A percentile compares a stretch with the other conserved stretches of the same genome.
Conservation (phyloP, 169 alveolate species). For the Theileria equi region DNA sequence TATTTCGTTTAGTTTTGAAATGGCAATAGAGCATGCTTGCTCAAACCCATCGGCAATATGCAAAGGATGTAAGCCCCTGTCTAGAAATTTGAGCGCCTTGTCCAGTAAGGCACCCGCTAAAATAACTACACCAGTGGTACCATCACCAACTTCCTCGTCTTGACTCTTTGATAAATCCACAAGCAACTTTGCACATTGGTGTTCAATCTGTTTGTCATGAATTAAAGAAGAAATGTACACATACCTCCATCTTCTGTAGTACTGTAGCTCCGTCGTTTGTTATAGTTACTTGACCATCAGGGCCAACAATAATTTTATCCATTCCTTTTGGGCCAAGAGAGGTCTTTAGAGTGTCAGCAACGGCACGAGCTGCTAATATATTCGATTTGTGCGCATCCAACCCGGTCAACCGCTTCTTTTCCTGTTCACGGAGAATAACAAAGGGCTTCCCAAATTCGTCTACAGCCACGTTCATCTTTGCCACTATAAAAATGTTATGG, state of each 20-base stretch:
- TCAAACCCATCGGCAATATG: slow-evolving; percentile 98
- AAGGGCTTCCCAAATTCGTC: slow-evolving; percentile 99
- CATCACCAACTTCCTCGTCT: slow-evolving; percentile 99
- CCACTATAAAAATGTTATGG: background rate
- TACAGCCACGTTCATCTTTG: slow-evolving; percentile 87
- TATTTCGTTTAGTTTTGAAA: slow-evolving; percentile 85
- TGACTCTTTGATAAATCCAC: slow-evolving; percentile 97
- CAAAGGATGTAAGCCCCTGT: slow-evolving; percentile 97
- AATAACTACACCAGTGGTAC: slow-evolving; percentile 99
- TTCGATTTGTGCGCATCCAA: slow-evolving; percentile 96
- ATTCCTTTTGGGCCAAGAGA: slow-evolving; percentile 99
- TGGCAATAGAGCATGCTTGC: slow-evolving; percentile 94
- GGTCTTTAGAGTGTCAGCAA: slow-evolving; percentile 92
- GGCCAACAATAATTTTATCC: slow-evolving; percentile 98
- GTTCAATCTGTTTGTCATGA: slow-evolving; percentile 81
- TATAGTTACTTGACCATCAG: slow-evolving; percentile 97
- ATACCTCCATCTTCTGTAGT: slow-evolving; percentile 92
- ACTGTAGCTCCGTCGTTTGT: slow-evolving; percentile 97
- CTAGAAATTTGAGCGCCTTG: slow-evolving; percentile 91
- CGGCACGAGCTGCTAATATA: slow-evolving; percentile 96
- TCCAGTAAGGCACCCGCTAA: slow-evolving; percentile 97
- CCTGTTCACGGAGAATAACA: slow-evolving; percentile 94
- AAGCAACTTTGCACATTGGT: slow-evolving; percentile 96
- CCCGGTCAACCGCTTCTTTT: slow-evolving; percentile 94
- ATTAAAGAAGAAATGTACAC: background rate